A percentile compares a stretch with the other conserved stretches of the same genome.
Conservation (phyloP, 495 filamentous ascomycete species). For the Aspergillus campestris region DNA sequence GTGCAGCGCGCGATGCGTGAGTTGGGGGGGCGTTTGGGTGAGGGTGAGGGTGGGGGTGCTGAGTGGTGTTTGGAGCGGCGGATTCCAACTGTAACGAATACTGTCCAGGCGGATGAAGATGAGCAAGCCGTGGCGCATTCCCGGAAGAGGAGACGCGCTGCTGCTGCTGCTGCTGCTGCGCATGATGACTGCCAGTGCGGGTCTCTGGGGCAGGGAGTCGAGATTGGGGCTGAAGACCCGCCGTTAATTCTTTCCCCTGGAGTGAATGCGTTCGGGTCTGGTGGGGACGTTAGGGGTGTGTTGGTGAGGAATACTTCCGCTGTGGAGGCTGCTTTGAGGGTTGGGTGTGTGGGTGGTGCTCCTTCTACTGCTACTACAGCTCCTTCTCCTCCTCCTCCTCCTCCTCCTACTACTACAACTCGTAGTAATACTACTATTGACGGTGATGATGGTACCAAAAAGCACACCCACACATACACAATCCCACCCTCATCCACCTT, state of each 20-base stretch:
- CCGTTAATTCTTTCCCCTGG: conserved; percentile 29
- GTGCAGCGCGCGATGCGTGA: conserved; percentile 18
- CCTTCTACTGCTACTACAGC: no score
- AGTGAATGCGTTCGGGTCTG: conserved; percentile 19
- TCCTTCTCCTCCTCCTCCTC: no score
- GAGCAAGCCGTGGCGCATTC: conserved; percentile 3
- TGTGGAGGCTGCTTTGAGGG: conserved; percentile 15
- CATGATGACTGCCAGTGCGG: background rate
- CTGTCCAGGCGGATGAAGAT: background rate
- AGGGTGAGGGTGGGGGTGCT: background rate
- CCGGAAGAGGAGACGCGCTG: conserved; percentile 12
- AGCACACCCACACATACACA: conserved; percentile 19
- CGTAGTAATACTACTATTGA: background rate
- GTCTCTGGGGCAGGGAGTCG: background rate
- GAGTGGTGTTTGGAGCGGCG: conserved; percentile 37
- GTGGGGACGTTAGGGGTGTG: conserved; percentile 21
- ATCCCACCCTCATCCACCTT: conserved; percentile 49
- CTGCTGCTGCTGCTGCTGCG: background rate
- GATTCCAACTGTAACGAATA: background rate
- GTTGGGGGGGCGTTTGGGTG: conserved; percentile 14
- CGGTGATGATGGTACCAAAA: conserved; percentile 6
- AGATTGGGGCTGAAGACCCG: conserved; percentile 5
- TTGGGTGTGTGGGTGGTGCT: background rate
- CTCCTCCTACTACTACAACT: no score
- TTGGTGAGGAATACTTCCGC: conserved; percentile 29